Base-by-base conservation (phyloP, 2,329 filamentous ascomycete species). In the Aschersonia sp. region DNA sequence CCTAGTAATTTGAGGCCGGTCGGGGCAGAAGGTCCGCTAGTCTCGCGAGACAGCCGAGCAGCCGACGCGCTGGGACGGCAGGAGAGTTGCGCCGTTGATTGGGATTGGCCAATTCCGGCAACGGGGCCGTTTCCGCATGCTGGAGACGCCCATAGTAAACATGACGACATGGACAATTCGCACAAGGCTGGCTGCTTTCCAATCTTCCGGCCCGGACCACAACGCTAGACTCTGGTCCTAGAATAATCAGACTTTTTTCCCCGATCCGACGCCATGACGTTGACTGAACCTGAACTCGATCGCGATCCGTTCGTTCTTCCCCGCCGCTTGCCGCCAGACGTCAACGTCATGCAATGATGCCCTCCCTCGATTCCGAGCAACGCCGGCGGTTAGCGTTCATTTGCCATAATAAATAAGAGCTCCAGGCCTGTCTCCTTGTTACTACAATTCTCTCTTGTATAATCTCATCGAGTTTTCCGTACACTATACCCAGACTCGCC, bases 71-170 rank as follows among this genome's bases (percentile, higher is more conserved):
- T 22, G 22, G 22, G 22, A 22, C 22, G 22, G 22, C 22, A 22
- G 22, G 22, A 22, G 22, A 22, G 22, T 22, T 22, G 22, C 22
- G 22, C 3, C 22, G 22, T 22, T 22, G 22, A 22, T 22, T 22
- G 22, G 22, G 22, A 22, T 22, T 22, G 22, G 22, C 22, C 22
- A 22, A 22, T 22, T 22, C 22, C 22, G 2, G 22, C 22, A 22
- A 22, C 22, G 22, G 22, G 22, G 22, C 22, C 22, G 22, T 22
- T 22, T 22, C 22, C 3, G 22, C 22, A 22, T 22, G 22, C 22
- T 22, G 22, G 22, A 22, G 22, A 22, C 84, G 46, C 84, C 84
- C 47, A 79, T 76, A 46, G 81, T 79, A 46, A 88, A 61, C 59
- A 81, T 76, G 7, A 87, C 81, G 32, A 88, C 46, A 12, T 47